Percentiles rank a stretch among this genome's conserved stretches.
Evolutionary conservation across 768 basidiomycete genomes (phyloP).

Genomic region (Kwoniella europaea): DNA sequence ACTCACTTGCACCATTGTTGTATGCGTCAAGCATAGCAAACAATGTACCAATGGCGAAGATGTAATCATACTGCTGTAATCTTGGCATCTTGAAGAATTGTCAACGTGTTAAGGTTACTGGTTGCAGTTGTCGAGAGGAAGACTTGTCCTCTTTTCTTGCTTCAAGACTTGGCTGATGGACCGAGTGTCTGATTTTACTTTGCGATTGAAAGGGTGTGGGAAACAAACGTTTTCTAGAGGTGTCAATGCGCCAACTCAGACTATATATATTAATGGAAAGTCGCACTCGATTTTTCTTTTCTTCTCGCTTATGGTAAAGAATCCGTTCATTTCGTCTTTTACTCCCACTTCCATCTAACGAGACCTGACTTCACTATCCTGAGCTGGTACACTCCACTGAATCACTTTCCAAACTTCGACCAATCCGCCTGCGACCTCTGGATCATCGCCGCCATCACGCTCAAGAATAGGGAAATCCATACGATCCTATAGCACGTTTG

Average conservation of each 20-base stretch:
- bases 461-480: not conserved
- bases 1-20: conserved; percentile 45
- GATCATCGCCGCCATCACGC: not conserved
- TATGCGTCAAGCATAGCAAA: conserved; percentile 43
- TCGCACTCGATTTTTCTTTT: not conserved
- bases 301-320: not conserved
- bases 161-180: not conserved
- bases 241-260: not conserved
- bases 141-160: not conserved
- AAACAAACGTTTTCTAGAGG: not conserved
- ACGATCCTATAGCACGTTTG: not conserved
- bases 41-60: conserved; percentile 44
- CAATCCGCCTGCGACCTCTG: no score
- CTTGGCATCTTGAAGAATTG: conserved; percentile 25
- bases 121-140: conserved; percentile 1
- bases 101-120: not conserved
- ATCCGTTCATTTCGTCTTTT: not conserved
- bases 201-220: not conserved
- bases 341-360: not conserved
- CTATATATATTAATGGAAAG: not conserved
- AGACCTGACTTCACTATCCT: not conserved
- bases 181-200: not conserved
- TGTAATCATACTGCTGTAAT: conserved; percentile 36
- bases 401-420: no score
- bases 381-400: not conserved